These are phyloP conservation scores for Acanthamoeba lugdunensis DNA, from an alignment of 208 protist species.

Conservation along the genomic window DNA sequence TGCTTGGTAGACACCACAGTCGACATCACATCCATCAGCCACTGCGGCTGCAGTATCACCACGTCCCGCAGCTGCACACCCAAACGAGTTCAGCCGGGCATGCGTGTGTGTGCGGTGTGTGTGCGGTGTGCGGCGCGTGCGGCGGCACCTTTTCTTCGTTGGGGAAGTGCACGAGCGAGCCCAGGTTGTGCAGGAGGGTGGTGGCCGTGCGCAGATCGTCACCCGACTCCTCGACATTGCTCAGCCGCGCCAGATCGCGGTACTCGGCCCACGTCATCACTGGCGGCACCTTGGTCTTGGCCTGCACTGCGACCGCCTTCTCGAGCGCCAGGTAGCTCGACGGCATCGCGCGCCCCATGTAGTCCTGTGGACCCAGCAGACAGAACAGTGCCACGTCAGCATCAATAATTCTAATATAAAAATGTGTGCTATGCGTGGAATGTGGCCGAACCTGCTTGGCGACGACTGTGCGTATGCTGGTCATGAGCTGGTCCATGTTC, in stretches of 20 bases:
- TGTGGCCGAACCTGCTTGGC: conserved; percentile 8
- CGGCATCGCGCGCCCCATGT: too few species aligned
- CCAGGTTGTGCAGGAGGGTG: conserved; percentile 28
- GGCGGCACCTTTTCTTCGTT: conserved; percentile 8
- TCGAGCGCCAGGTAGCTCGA: too few species aligned
- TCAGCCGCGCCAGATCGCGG: not conserved
- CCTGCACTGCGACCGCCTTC: not conserved
- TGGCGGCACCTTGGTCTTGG: not conserved
- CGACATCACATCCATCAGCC: conserved; percentile 80
- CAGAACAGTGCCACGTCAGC: not conserved
- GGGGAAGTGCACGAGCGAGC: conserved; percentile 62
- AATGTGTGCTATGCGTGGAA: not conserved
- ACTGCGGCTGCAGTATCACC: conserved; percentile 79
- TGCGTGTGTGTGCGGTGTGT: not conserved
- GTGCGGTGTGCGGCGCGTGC: not conserved
- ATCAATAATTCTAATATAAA: too few species aligned
- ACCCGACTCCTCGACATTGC: not conserved
- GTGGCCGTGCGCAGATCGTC: conserved; percentile 66
- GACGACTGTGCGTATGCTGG: not conserved
- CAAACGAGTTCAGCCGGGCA: too few species aligned
- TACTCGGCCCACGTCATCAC: not conserved
- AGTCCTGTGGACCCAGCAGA: not conserved
- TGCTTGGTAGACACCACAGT: conserved; percentile 70
- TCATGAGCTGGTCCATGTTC: not conserved
- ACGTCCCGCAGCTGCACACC: conserved; percentile 78